phyloP scores from a whole-genome alignment of 2,329 filamentous ascomycete genomes.

The Polytolypa hystricis region DNA sequence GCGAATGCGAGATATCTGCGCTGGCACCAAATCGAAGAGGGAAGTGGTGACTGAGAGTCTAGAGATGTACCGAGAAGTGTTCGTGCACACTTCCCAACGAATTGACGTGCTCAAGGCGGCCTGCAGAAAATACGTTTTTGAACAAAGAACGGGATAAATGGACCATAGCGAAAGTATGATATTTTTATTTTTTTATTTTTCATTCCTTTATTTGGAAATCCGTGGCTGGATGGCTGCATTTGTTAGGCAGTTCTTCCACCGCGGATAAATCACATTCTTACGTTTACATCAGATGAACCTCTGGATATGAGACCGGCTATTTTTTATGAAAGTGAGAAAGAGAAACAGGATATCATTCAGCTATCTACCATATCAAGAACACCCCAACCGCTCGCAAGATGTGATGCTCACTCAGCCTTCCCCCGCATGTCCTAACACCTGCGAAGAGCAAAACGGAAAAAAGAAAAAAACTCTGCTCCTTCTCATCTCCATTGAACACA shows the following conservation, averaged over 20 bases:
- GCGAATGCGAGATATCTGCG: slow-evolving; percentile 94
- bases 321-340: no score
- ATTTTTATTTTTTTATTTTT: background rate
- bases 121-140: slow-evolving; percentile 46
- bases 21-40: slow-evolving; percentile 63
- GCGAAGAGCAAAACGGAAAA: background rate
- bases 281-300: background rate
- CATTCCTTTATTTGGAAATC: background rate
- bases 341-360: no score
- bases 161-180: background rate
- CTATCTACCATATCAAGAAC: no score
- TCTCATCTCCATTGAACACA: no score
- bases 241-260: background rate
- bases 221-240: background rate
- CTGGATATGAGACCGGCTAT: no score
- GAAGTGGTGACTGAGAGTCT: slow-evolving; percentile 74
- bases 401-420: no score
- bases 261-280: background rate
- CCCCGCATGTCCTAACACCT: no score
- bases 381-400: no score
- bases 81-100: slow-evolving; percentile 66
- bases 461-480: no score
- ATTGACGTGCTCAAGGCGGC: slow-evolving; percentile 52
- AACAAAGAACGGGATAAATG: slow-evolving; percentile 1
- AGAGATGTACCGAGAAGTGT: slow-evolving; percentile 76